These are phyloP conservation scores for Aspergillus ustus DNA, from an alignment of 2,329 filamentous ascomycete species.

Conservation along the genomic window DNA sequence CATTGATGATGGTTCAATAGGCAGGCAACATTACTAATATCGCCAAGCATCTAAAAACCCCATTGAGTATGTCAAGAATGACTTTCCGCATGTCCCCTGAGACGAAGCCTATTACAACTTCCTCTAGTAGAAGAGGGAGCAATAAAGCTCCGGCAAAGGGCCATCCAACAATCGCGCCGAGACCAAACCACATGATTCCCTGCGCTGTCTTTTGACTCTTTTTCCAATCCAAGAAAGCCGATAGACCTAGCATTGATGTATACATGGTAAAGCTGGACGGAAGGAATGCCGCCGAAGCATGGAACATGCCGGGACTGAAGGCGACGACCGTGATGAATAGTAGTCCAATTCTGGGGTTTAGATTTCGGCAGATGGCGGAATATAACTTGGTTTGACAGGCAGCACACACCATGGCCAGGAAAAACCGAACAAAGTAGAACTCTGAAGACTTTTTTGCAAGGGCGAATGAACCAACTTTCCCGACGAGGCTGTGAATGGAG, in stretches of 20 bases:
- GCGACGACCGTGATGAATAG: conserved; percentile 79
- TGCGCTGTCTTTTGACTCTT: conserved; percentile 77
- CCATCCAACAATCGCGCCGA: conserved; percentile 88
- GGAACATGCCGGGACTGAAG: conserved; percentile 89
- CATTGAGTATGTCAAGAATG: conserved; percentile 67
- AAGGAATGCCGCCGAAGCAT: conserved; percentile 82
- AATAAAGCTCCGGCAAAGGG: conserved; percentile 87
- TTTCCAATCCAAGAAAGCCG: conserved; percentile 89
- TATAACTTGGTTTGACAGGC: conserved; percentile 82
- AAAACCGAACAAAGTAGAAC: conserved; percentile 84
- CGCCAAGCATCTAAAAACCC: conserved; percentile 66
- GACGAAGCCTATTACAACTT: conserved; percentile 61
- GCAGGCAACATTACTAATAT: conserved; percentile 64
- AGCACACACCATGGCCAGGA: conserved; percentile 76
- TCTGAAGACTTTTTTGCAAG: conserved; percentile 59
- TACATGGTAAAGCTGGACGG: conserved; percentile 99
- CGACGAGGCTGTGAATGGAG: conserved; percentile 74
- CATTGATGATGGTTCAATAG: neutral
- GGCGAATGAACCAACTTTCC: conserved; percentile 66
- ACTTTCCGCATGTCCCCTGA: conserved; percentile 65
- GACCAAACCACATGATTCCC: conserved; percentile 88
- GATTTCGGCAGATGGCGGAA: conserved; percentile 72
- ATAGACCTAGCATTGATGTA: conserved; percentile 79
- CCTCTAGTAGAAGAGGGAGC: conserved; percentile 79
- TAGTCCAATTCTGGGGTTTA: conserved; percentile 83